These are phyloP conservation scores for Xylaria intraflava DNA, from an alignment of 495 filamentous ascomycete species.

Conservation along the genomic window DNA sequence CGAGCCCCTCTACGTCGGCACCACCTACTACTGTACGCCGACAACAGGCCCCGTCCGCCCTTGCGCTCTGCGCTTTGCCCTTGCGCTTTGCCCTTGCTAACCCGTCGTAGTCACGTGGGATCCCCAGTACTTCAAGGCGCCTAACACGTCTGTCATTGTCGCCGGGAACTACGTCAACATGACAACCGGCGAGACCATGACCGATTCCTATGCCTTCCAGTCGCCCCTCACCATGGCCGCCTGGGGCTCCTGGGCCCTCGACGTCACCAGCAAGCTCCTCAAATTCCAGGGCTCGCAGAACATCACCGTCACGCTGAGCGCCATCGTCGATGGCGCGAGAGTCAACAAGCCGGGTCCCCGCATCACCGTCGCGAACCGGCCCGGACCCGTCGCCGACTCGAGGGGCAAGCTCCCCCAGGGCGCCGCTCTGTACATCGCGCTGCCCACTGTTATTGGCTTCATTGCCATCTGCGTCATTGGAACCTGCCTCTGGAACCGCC, in stretches of 20 bases:
- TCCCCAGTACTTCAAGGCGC: slow-evolving; percentile 31
- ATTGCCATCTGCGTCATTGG: slow-evolving; percentile 26
- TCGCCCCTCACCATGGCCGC: slow-evolving; percentile 24
- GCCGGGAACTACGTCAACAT: slow-evolving; percentile 32
- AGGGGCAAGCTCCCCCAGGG: slow-evolving; percentile 17
- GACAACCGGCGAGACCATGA: slow-evolving; percentile 19
- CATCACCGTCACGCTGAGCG: slow-evolving; percentile 33
- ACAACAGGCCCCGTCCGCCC: neutral
- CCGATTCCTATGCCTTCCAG: slow-evolving; percentile 28
- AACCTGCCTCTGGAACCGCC: slow-evolving; percentile 34
- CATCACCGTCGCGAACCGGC: slow-evolving; percentile 21
- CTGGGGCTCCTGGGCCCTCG: slow-evolving; percentile 39
- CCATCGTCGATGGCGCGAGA: slow-evolving; percentile 9
- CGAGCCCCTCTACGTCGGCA: slow-evolving; percentile 26
- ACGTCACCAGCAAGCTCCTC: slow-evolving; percentile 24
- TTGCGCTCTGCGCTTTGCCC: neutral
- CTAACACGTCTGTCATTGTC: slow-evolving; percentile 30
- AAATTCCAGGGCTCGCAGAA: slow-evolving; percentile 27
- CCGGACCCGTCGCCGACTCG: slow-evolving; percentile 11
- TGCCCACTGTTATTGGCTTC: slow-evolving; percentile 36
- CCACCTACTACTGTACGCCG: slow-evolving; percentile 33
- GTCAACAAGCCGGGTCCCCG: slow-evolving; percentile 27
- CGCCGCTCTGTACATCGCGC: slow-evolving; percentile 31
- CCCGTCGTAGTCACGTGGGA: slow-evolving; percentile 38
- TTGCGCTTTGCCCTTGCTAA: slow-evolving; percentile 2